Conservation (phyloP, 176 grass and related monocot species). For the Dendrocalamus sinicus region DNA sequence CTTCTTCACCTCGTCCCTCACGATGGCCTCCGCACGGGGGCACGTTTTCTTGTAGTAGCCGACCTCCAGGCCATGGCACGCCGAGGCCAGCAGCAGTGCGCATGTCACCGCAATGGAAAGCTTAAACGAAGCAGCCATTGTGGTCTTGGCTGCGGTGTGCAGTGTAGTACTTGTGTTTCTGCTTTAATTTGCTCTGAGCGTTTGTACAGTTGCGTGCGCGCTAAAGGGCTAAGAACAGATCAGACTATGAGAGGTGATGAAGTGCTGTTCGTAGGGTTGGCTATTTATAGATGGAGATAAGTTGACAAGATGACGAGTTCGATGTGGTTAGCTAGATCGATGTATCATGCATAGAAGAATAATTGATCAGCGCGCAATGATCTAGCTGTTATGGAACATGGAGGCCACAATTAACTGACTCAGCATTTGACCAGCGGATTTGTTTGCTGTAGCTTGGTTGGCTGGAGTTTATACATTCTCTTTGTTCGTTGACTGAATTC, state of each 20-base stretch:
- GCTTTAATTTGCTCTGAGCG: neutral
- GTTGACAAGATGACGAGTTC: no score
- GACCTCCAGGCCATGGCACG: slow-evolving; percentile 29
- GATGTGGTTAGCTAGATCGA: neutral
- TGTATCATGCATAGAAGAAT: neutral
- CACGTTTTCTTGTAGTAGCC: slow-evolving; percentile 55
- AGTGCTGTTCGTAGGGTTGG: neutral
- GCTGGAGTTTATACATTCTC: neutral
- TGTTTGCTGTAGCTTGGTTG: neutral
- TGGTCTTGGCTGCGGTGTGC: neutral
- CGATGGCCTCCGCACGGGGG: slow-evolving; percentile 52
- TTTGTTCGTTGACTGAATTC: neutral
- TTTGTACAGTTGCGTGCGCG: neutral
- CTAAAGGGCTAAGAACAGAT: neutral
- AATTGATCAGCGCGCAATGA: neutral
- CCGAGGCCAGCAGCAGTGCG: neutral
- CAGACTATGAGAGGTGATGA: slow-evolving; percentile 3
- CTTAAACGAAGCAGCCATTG: slow-evolving; percentile 19
- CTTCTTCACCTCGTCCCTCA: slow-evolving; percentile 45
- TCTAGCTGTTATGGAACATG: slow-evolving; percentile 37
- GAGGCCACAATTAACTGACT: neutral
- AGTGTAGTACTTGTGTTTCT: no score
- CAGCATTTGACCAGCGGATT: neutral
- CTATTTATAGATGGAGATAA: slow-evolving; percentile 27
- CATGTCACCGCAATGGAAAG: slow-evolving; percentile 17